phyloP scores from a whole-genome alignment of 306 rosid species.

The Prunus dulcis region DNA sequence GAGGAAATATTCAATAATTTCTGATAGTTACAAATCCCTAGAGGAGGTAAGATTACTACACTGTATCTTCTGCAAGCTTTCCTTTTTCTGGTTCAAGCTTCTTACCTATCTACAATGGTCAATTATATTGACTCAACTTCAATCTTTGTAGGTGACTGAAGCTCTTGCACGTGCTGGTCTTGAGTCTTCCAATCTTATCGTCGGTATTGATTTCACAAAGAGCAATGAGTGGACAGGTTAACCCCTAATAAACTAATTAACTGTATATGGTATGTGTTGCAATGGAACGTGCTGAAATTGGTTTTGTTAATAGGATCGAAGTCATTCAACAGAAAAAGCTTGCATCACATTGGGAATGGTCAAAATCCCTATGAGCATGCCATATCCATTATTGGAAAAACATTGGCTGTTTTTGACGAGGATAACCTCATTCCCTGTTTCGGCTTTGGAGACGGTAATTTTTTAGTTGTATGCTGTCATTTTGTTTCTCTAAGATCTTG shows the following conservation, averaged over 20 bases:
- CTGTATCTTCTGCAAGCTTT: not conserved
- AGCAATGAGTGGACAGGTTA: conserved; percentile 99
- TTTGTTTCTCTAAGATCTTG: not conserved
- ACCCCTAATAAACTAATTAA: not conserved
- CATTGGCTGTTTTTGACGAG: conserved; percentile 83
- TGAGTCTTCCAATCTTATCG: conserved; percentile 93
- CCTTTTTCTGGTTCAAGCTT: not conserved
- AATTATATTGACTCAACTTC: not conserved
- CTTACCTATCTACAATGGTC: not conserved
- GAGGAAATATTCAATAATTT: conserved; percentile 75
- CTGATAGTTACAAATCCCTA: conserved; percentile 67
- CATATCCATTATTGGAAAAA: conserved; percentile 87
- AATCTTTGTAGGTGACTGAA: conserved; percentile 66
- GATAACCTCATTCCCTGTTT: conserved; percentile 93
- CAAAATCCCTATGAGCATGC: conserved; percentile 93
- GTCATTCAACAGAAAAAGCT: conserved; percentile 64
- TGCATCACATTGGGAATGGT: conserved; percentile 75
- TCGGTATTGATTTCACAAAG: conserved; percentile 92
- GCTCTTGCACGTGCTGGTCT: conserved; percentile 96
- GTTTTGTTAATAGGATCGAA: conserved; percentile 49
- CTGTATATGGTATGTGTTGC: conserved; percentile 6
- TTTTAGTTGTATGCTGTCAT: conserved; percentile 7
- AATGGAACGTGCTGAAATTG: conserved; percentile 38
- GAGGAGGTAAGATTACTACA: conserved; percentile 47
- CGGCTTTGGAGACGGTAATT: conserved; percentile 93